Conservation (phyloP, 139 green algal species). For the Chlorella sp. region DNA sequence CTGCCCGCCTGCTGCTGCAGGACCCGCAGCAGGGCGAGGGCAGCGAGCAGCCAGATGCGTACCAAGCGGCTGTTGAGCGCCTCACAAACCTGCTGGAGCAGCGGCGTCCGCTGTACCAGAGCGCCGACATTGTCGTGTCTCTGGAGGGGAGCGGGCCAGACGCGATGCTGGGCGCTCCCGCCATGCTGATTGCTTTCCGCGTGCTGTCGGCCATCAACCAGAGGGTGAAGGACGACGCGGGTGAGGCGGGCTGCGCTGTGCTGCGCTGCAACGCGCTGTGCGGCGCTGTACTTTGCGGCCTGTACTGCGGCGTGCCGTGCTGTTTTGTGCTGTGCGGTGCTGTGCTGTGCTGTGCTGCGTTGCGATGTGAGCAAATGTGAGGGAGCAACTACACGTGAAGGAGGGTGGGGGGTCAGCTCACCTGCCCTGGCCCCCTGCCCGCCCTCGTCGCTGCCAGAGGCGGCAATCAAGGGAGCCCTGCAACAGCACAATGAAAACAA, state of each 20-base stretch:
- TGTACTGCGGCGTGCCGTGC: neutral
- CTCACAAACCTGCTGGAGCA: conserved; percentile 66
- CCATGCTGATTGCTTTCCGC: conserved; percentile 51
- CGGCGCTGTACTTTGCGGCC: too few species aligned
- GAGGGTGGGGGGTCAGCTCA: too few species aligned
- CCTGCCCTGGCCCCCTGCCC: too few species aligned
- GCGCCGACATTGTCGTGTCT: conserved; percentile 72
- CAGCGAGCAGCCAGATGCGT: conserved; percentile 24
- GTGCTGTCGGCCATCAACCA: conserved; percentile 50
- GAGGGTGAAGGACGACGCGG: conserved; percentile 34
- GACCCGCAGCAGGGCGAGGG: neutral
- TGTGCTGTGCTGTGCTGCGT: neutral
- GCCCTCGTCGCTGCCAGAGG: too few species aligned
- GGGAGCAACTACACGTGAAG: neutral
- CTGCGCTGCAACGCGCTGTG: neutral
- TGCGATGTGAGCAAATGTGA: neutral
- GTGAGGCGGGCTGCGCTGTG: neutral
- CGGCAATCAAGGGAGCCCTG: too few species aligned
- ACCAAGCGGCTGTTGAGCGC: conserved; percentile 41
- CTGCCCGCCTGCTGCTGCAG: too few species aligned
- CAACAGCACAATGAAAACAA: neutral
- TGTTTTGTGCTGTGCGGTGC: neutral
- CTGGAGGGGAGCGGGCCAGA: conserved; percentile 56
- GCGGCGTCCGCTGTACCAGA: conserved; percentile 66
- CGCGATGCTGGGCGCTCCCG: conserved; percentile 27